Evolutionary conservation across 139 green algal species (phyloP).

Genomic region (Coccomyxa sp.): DNA sequence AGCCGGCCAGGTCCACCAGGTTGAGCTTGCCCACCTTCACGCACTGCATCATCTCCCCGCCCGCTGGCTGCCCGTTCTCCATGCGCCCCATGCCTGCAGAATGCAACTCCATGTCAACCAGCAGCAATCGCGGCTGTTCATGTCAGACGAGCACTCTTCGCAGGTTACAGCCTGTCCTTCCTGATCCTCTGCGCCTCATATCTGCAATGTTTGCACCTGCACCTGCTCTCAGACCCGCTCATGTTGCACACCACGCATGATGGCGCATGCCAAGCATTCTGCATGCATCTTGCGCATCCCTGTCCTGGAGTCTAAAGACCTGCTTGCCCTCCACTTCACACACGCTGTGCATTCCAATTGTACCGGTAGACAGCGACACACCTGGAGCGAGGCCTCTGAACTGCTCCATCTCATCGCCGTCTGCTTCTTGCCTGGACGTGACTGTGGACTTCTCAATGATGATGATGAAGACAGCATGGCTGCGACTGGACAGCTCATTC

Average conservation of each 20-base stretch:
- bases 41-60: neutral
- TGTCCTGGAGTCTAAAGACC: neutral
- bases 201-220: no score
- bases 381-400: slow-evolving; percentile 24
- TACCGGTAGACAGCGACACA: neutral
- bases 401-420: slow-evolving; percentile 24
- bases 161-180: no score
- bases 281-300: neutral
- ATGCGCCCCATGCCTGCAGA: slow-evolving; percentile 19
- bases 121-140: neutral
- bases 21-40: slow-evolving; percentile 94
- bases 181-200: no score
- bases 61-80: neutral
- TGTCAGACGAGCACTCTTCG: no score
- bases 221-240: no score
- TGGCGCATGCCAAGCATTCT: neutral
- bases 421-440: slow-evolving; percentile 9
- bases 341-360: no score
- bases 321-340: neutral
- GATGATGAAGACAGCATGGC: slow-evolving; percentile 92
- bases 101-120: neutral
- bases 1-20: slow-evolving; percentile 94
- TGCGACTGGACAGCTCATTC: slow-evolving; percentile 86
- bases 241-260: neutral
- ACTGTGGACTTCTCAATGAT: slow-evolving; percentile 86